Evolutionary conservation across 306 rosid genomes (phyloP).

Genomic region (Castanea crenata): DNA sequence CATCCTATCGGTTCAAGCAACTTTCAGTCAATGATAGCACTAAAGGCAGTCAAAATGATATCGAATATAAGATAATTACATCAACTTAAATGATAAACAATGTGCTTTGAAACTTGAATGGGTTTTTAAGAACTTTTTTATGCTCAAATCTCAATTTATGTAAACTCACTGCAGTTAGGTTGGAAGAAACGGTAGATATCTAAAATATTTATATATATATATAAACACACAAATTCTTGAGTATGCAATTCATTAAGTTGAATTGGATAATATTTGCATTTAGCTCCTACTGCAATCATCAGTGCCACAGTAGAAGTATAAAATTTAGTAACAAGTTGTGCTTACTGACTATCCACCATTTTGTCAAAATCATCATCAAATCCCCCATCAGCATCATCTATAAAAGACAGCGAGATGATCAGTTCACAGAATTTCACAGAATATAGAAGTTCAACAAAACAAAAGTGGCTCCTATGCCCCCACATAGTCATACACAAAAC

Average conservation of each 20-base stretch:
- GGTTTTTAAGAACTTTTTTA: background rate
- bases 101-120: background rate
- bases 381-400: slow-evolving; percentile 40
- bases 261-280: no score
- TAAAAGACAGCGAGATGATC: slow-evolving; percentile 29
- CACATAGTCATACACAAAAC: background rate
- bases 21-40: background rate
- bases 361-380: slow-evolving; percentile 56
- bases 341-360: slow-evolving; percentile 58
- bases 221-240: no score
- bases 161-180: background rate
- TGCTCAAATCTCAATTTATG: background rate
- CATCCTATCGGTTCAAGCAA: slow-evolving; percentile 44
- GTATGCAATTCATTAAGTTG: no score
- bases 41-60: background rate
- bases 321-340: slow-evolving; percentile 6
- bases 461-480: slow-evolving; percentile 4
- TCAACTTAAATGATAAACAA: background rate
- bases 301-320: no score
- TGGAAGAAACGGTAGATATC: background rate
- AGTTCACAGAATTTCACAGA: background rate
- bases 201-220: no score
- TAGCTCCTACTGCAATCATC: no score
- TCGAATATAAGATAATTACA: background rate
- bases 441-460: slow-evolving; percentile 14